Evolutionary conservation across 139 green algal genomes (phyloP).

Genomic region (Nannochloris sp.): DNA sequence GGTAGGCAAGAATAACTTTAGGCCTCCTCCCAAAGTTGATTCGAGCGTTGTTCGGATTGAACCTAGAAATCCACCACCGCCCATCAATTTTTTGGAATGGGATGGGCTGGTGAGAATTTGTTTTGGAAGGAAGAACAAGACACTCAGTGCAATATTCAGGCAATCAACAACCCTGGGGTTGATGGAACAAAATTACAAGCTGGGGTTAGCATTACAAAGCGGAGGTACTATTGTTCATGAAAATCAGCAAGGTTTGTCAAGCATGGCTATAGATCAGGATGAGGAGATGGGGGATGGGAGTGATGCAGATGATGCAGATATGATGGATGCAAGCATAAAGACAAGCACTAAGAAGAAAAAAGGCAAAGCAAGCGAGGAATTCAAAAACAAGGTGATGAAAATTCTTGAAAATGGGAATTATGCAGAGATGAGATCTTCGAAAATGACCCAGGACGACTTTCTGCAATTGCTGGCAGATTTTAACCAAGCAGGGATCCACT

Average conservation of each 20-base stretch:
- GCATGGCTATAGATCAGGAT: constrained; percentile 24
- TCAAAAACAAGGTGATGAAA: constrained; percentile 61
- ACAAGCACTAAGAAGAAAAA: constrained; percentile 4
- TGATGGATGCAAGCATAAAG: not conserved
- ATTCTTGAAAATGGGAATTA: constrained; percentile 60
- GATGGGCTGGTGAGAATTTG: constrained; percentile 88
- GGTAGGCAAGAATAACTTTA: constrained; percentile 92
- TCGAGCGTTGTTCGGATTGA: constrained; percentile 95
- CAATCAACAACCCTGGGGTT: constrained; percentile 53
- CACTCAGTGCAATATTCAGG: constrained; percentile 82
- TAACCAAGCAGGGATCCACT: constrained; percentile 89
- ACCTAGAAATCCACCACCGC: constrained; percentile 81
- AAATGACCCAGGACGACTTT: constrained; percentile 95
- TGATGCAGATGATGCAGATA: constrained; percentile 16
- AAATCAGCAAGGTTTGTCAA: constrained; percentile 8
- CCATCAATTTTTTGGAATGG: constrained; percentile 96
- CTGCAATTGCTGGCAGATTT: constrained; percentile 83
- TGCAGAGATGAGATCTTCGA: constrained; percentile 67
- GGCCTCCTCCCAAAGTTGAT: constrained; percentile 96
- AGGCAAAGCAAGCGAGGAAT: constrained; percentile 43
- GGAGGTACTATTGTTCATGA: not conserved
- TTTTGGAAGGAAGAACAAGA: constrained; percentile 97
- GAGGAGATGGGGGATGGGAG: constrained; percentile 25
- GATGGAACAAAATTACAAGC: constrained; percentile 69
- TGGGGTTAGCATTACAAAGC: constrained; percentile 26